Base-by-base conservation (phyloP, 768 basidiomycete species). In the Trametes cubensis region DNA sequence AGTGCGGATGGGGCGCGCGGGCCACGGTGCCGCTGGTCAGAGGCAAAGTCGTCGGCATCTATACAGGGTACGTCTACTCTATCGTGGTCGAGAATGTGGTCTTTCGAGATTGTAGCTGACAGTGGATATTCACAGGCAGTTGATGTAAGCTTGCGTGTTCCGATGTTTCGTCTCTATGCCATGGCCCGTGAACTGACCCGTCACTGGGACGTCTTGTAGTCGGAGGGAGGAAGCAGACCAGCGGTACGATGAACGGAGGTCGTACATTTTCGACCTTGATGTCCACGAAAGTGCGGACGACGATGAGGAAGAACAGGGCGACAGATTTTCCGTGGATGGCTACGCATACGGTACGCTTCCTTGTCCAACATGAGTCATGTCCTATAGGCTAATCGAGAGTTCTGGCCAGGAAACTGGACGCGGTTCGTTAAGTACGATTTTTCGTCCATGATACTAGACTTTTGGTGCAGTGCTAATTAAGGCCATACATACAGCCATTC, bases 1-100 rank as follows among this genome's bases (percentile, higher is more conserved):
- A 74, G 20, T 75, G 81, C 58, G 89, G 89, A 3, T 90, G 87
- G 88, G 88, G 89, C 7, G 87, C 81, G 3, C 77, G 86, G n/a
- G 71, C 83, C 0, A 65, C 77, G 6, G 64, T 69, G 0, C 67
- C 74, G 26, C 64, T 90, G 0, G 71, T 72, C 21, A 72, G 59
- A 50, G 88, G 88, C 4, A 86, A 84, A 62, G 83, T 90, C 3
- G 62, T 90, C 25, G 89, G 89, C 2, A 74, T 86, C 11, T 90
- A 87, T 66, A 83, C 87, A 56, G 89, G 89, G 89, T 88, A 67
- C 38, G 78, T 34, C 34, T 69, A 14, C 56, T 38, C 23, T 51
- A 34, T 50, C 61, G 2, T 6, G 6, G 11, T 20, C 34, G 54
- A 63, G 39, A 73, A 53, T 20, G 10, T 15, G 1, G 0, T 58